Evolutionary conservation across 176 grass and related monocot genomes (phyloP).

Genomic region (Pontederia crassipes): DNA sequence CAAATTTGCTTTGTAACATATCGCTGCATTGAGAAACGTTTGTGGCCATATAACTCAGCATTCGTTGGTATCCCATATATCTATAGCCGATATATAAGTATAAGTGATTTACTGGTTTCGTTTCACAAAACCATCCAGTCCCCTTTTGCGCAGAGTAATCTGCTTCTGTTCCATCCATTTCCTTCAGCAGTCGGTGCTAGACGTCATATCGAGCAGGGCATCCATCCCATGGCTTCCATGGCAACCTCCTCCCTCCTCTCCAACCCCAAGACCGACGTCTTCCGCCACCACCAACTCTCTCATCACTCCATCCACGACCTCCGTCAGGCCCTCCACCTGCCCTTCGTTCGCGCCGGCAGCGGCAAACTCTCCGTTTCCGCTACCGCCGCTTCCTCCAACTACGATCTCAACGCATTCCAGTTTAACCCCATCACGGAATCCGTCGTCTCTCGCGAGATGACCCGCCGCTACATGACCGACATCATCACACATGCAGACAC

Average conservation of each 20-base stretch:
- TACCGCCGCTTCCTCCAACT: constrained; percentile 36
- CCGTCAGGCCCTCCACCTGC: not conserved
- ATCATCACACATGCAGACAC: constrained; percentile 96
- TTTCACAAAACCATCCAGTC: no score
- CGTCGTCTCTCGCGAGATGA: constrained; percentile 86
- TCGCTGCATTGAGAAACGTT: no score
- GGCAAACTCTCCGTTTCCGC: constrained; percentile 14
- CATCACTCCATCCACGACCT: not conserved
- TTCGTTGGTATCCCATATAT: no score
- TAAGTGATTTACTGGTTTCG: no score
- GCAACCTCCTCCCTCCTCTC: constrained; percentile 11
- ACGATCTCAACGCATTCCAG: constrained; percentile 53
- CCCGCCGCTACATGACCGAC: constrained; percentile 85
- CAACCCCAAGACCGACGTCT: constrained; percentile 2
- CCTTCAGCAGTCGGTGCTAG: no score
- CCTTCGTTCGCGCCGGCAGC: not conserved
- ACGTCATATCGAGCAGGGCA: no score
- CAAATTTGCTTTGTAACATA: no score
- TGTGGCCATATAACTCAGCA: no score
- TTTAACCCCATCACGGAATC: constrained; percentile 91
- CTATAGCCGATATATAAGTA: no score
- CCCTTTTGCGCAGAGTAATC: no score
- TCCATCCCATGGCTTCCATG: not conserved
- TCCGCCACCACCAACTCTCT: not conserved
- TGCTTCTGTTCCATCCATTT: no score